A percentile compares a stretch with the other conserved stretches of the same genome.
These are phyloP conservation scores for Corchorus capsularis DNA, from an alignment of 345 rosid genomes.

Conservation along the genomic window DNA sequence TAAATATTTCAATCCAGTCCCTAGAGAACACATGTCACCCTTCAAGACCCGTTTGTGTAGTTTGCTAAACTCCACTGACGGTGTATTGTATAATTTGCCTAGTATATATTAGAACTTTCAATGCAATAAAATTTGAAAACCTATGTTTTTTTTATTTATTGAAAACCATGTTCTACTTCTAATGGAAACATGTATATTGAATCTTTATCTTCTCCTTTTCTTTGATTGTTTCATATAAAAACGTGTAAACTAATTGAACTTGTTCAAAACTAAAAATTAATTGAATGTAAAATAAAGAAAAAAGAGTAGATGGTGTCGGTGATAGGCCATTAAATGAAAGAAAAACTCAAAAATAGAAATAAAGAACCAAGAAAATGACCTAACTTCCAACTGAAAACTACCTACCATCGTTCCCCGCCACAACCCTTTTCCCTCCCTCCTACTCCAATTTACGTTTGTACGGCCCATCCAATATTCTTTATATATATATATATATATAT, in stretches of 20 bases:
- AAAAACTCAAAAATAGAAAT: background rate
- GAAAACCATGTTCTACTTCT: no score
- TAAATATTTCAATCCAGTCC: no score
- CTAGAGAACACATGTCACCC: no score
- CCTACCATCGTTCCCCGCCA: slow-evolving; percentile 32
- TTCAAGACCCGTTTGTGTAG: no score
- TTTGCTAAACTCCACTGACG: no score
- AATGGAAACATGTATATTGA: no score
- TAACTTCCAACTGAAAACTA: slow-evolving; percentile 46
- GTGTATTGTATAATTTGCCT: no score
- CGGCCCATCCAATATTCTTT: no score
- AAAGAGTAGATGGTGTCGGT: background rate
- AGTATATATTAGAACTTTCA: no score
- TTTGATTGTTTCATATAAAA: background rate
- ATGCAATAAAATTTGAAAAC: no score
- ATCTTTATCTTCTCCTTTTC: background rate
- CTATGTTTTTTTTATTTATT: no score
- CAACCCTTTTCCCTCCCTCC: background rate
- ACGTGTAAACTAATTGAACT: background rate
- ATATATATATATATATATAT: no score
- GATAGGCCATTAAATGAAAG: background rate
- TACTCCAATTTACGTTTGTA: background rate
- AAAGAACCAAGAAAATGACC: slow-evolving; percentile 5
- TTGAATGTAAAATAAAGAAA: background rate
- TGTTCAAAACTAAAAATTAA: background rate